Percentiles rank a stretch among this genome's conserved stretches.
These are phyloP conservation scores for Lipomyces yamadae DNA, from an alignment of 805 yeast species.

Conservation along the genomic window DNA sequence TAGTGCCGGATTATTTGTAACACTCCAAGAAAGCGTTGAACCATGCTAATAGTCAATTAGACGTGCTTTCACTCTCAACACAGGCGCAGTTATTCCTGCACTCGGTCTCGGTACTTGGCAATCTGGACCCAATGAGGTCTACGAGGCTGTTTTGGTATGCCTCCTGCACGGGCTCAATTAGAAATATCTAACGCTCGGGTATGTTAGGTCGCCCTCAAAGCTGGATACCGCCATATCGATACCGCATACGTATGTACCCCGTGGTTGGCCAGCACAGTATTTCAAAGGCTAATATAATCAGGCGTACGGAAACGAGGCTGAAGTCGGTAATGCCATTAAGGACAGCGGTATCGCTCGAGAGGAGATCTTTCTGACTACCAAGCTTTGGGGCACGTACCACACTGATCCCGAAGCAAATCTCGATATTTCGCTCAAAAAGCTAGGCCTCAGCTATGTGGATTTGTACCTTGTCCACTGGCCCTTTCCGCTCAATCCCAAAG, in stretches of 20 bases:
- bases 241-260: slow-evolving; percentile 56
- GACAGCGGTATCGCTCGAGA: slow-evolving; percentile 56
- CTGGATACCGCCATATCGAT: slow-evolving; percentile 79
- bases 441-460: slow-evolving; percentile 78
- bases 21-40: no score
- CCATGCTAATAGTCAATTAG: slow-evolving; percentile 36
- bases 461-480: slow-evolving; percentile 87
- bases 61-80: slow-evolving; percentile 51
- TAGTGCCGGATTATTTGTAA: not conserved
- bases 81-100: slow-evolving; percentile 66
- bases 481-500: slow-evolving; percentile 53
- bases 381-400: slow-evolving; percentile 48
- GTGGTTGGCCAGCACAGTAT: no score
- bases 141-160: slow-evolving; percentile 54
- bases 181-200: slow-evolving; percentile 3
- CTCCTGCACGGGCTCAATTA: not conserved
- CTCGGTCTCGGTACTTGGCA: slow-evolving; percentile 82
- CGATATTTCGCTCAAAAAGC: slow-evolving; percentile 61
- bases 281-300: not conserved
- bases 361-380: slow-evolving; percentile 53
- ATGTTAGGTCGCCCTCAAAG: slow-evolving; percentile 49
- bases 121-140: slow-evolving; percentile 57
- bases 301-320: slow-evolving; percentile 65
- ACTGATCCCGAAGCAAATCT: slow-evolving; percentile 56
- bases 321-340: slow-evolving; percentile 56